Base-by-base conservation (phyloP, 2,329 filamentous ascomycete species). In the Albophoma yamanashiensis region DNA sequence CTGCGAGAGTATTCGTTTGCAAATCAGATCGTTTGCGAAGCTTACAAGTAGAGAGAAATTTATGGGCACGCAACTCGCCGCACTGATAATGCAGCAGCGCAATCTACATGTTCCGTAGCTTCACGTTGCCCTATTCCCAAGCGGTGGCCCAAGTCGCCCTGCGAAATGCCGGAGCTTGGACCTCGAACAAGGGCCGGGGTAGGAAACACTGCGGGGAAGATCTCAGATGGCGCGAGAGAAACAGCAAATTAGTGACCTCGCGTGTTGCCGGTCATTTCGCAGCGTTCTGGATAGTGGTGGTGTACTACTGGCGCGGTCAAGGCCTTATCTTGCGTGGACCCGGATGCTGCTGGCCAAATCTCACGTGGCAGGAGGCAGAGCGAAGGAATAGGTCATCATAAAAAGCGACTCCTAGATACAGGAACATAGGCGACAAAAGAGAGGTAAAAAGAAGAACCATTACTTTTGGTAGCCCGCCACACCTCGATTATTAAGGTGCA, bases 391-490 rank as follows among this genome's bases (percentile, higher is more conserved):
- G 39, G 59, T 71, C 66, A 69, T 72, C 67, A 71, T 73, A 63
- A 61, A 57, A 68, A 71, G 68, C 66, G 65, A 71, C 69, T 69
- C 71, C 71, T 71, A 72, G 70, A 71, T 74, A 73, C 70, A 71
- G 65, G 65, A 64, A 67, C 62, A 61, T 55, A 60, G 65, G 65
- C 64, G 67, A 67, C 68, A 71, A 70, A 67, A 69, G 68, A 68
- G 45, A 71, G 62, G 66, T 66, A 68, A 68, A 65, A 67, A 66
- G 64, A 69, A 68, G 68, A 71, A 68, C 69, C 74, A 74, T 76
- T 75, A 76, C 74, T 76, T 75, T 75, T 75, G 69, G 72, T 71
- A 71, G 68, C 68, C 73, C 70, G 64, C 69, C 68, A 65, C 73
- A 74, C 70, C 73, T 72, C 63, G 65, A 66, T 63, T 65, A 72